Evolutionary conservation across 768 basidiomycete genomes (phyloP).

Genomic region (Boletus pseudopeckii): DNA sequence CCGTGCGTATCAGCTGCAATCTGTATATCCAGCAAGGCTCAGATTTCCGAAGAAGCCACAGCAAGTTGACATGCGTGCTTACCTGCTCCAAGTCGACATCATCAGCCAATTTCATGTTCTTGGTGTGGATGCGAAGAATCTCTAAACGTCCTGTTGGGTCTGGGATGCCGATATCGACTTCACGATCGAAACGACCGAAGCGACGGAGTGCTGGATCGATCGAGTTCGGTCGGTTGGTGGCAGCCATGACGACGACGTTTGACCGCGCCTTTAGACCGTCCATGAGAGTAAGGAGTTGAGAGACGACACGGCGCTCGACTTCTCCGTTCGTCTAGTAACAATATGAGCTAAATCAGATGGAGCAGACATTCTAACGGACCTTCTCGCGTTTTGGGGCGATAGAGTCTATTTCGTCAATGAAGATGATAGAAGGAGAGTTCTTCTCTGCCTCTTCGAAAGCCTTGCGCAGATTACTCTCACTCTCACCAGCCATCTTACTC

Average conservation of each 20-base stretch:
- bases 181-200: conserved; percentile 98
- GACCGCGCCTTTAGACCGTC: conserved; percentile 98
- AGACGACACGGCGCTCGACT: conserved; percentile 98
- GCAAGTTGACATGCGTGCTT: neutral
- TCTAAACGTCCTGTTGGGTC: conserved; percentile 99
- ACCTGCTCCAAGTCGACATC: conserved; percentile 98
- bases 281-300: conserved; percentile 98
- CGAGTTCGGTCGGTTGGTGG: conserved; percentile 97
- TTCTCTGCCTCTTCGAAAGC: conserved; percentile 99
- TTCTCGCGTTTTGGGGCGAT: conserved; percentile 99
- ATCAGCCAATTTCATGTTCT: conserved; percentile 98
- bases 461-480: conserved; percentile 94
- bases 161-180: conserved; percentile 98
- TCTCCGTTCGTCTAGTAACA: conserved; percentile 87
- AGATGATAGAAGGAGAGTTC: conserved; percentile 99
- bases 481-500: conserved; percentile 99
- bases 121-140: conserved; percentile 98
- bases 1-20: conserved; percentile 99
- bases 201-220: conserved; percentile 98
- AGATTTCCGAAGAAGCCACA: neutral
- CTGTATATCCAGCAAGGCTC: conserved; percentile 36
- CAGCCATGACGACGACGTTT: conserved; percentile 99
- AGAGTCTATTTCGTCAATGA: conserved; percentile 99
- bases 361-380: conserved; percentile 38
- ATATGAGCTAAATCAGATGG: conserved; percentile 5